These are phyloP conservation scores for Ceratonia siliqua DNA, from an alignment of 306 rosid genomes.

Conservation along the genomic window DNA sequence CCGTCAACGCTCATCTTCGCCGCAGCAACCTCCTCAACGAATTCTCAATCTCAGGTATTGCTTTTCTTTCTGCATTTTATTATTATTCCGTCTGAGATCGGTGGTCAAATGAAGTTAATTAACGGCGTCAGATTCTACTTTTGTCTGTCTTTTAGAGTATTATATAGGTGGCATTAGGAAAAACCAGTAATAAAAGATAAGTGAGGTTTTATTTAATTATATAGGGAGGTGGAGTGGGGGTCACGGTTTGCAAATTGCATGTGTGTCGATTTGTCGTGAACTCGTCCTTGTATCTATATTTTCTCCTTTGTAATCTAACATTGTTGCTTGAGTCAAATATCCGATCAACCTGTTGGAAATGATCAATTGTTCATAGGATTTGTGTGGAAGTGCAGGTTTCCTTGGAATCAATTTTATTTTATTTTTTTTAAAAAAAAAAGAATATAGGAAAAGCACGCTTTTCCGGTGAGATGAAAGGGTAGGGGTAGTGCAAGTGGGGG, in stretches of 20 bases:
- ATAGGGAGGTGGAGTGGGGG: constrained; percentile 27
- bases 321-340: constrained; percentile 20
- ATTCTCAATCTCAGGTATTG: constrained; percentile 77
- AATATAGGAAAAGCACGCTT: too few species aligned
- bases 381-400: constrained; percentile 23
- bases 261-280: background rate
- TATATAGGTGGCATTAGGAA: background rate
- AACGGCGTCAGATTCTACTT: background rate
- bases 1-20: constrained; percentile 77
- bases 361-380: constrained; percentile 1
- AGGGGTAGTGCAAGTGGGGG: background rate
- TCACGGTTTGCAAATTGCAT: background rate
- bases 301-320: background rate
- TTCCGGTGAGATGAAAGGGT: background rate
- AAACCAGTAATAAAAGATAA: background rate
- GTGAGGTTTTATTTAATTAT: background rate
- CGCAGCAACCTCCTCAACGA: constrained; percentile 75
- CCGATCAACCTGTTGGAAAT: background rate
- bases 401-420: background rate
- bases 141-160: background rate
- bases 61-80: background rate
- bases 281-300: background rate
- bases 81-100: background rate
- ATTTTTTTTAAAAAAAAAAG: background rate
- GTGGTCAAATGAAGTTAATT: background rate